Percentiles rank a stretch among this genome's conserved stretches.
These are phyloP conservation scores for Tetrapisispora pingtungensis DNA, from an alignment of 805 yeast species.

Conservation along the genomic window DNA sequence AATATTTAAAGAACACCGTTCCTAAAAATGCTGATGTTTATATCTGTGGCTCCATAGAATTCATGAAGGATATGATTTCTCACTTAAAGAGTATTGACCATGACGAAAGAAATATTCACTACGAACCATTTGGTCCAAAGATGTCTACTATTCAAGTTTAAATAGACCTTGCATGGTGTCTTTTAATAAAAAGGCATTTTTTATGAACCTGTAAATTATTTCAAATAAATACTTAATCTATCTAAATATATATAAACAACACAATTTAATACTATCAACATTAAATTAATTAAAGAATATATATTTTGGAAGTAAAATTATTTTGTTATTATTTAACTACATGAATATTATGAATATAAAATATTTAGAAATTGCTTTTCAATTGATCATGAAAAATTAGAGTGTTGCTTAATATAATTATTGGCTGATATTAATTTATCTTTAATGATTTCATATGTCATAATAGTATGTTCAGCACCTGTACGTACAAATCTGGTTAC, in stretches of 20 bases:
- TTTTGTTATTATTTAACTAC: background rate
- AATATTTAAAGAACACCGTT: conserved; percentile 16
- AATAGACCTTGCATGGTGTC: background rate
- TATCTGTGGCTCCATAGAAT: conserved; percentile 25
- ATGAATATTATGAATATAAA: background rate
- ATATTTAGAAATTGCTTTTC: background rate
- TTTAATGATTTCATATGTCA: conserved; percentile 3
- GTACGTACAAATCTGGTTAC: background rate
- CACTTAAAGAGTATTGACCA: conserved; percentile 15
- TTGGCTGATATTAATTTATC: background rate
- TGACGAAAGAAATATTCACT: conserved; percentile 21
- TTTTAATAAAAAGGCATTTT: too few relatives aligned
- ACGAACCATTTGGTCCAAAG: conserved; percentile 30
- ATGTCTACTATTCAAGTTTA: conserved; percentile 23
- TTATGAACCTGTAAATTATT: too few relatives aligned
- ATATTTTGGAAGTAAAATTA: too few relatives aligned
- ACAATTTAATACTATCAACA: too few relatives aligned
- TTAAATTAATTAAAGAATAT: too few relatives aligned
- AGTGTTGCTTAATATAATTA: conserved; percentile 1
- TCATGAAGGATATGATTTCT: conserved; percentile 22
- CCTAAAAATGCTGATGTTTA: conserved; percentile 25
- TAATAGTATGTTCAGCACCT: conserved; percentile 3
- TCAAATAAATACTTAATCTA: too few relatives aligned
- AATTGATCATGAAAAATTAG: background rate
- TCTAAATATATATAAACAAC: too few relatives aligned